phyloP scores from a whole-genome alignment of 208 protist species.

The Crithidia thermophila region DNA sequence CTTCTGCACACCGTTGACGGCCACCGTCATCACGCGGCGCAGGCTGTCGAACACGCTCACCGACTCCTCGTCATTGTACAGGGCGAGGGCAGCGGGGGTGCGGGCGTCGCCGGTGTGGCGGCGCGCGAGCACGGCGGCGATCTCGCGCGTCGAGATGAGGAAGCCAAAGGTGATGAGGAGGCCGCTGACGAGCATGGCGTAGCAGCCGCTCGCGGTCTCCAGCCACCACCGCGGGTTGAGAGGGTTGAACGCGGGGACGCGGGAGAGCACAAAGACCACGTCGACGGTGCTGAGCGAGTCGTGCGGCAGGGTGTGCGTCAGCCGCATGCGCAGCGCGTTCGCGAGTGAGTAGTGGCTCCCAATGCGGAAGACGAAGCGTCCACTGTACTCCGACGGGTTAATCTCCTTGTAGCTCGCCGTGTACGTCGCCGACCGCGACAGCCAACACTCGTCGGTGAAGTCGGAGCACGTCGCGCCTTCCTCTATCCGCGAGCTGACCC shows the following conservation, averaged over 20 bases:
- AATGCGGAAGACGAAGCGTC: slow-evolving; percentile 29
- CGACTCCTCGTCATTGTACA: slow-evolving; percentile 14
- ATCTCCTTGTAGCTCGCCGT: slow-evolving; percentile 33
- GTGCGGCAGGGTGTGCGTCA: slow-evolving; percentile 27
- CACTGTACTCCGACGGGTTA: slow-evolving; percentile 21
- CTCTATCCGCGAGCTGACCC: slow-evolving; percentile 36
- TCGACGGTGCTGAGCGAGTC: slow-evolving; percentile 25
- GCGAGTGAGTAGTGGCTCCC: slow-evolving; percentile 26
- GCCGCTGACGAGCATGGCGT: slow-evolving; percentile 17
- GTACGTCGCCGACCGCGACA: slow-evolving; percentile 24
- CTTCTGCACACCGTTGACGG: background rate
- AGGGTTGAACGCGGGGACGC: slow-evolving; percentile 13
- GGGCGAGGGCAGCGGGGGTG: background rate
- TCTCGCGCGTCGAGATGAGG: slow-evolving; percentile 14
- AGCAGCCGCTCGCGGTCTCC: slow-evolving; percentile 19
- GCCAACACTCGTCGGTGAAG: slow-evolving; percentile 34
- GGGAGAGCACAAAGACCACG: slow-evolving; percentile 27
- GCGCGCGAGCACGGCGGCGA: slow-evolving; percentile 6
- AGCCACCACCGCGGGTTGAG: slow-evolving; percentile 32
- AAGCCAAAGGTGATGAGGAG: slow-evolving; percentile 17
- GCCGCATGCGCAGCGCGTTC: slow-evolving; percentile 15
- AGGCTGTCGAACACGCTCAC: slow-evolving; percentile 9
- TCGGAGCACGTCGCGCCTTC: slow-evolving; percentile 27
- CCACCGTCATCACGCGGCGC: slow-evolving; percentile 15
- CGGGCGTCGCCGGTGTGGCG: background rate